These are phyloP conservation scores for Nepenthes alata DNA, from an alignment of 179 eudicot species.

Conservation along the genomic window DNA sequence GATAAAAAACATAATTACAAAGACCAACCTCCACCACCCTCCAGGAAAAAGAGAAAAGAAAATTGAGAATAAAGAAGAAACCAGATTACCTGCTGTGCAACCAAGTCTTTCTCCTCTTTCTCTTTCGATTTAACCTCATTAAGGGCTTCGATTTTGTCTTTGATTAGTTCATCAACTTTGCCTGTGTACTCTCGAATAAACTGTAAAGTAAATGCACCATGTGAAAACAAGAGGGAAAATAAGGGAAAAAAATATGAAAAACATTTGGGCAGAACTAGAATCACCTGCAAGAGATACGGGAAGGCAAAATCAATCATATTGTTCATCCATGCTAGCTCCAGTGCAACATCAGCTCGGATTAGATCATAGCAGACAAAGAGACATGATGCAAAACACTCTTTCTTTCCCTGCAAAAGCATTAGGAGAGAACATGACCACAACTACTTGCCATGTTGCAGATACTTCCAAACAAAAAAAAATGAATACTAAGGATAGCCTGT, in stretches of 20 bases:
- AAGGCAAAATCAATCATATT: slow-evolving; percentile 46
- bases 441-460: no score
- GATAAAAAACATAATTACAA: no score
- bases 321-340: slow-evolving; percentile 48
- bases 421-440: slow-evolving; percentile 1
- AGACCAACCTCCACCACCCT: no score
- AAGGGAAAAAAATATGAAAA: neutral
- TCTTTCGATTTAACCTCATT: slow-evolving; percentile 28
- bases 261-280: neutral
- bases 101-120: slow-evolving; percentile 33
- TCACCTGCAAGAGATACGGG: slow-evolving; percentile 42
- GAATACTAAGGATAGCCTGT: no score
- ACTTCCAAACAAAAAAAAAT: no score
- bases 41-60: neutral
- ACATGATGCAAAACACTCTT: slow-evolving; percentile 44
- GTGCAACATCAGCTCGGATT: slow-evolving; percentile 37
- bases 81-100: slow-evolving; percentile 29
- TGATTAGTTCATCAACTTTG: slow-evolving; percentile 40
- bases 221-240: neutral
- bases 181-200: slow-evolving; percentile 43
- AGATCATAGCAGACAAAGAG: slow-evolving; percentile 42
- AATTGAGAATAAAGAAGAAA: neutral
- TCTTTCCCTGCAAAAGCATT: slow-evolving; percentile 35
- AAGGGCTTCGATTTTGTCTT: slow-evolving; percentile 32
- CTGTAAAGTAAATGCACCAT: slow-evolving; percentile 11